phyloP scores from a whole-genome alignment of 2,329 filamentous ascomycete genomes.

The Neopestalotiopsis sp. region DNA sequence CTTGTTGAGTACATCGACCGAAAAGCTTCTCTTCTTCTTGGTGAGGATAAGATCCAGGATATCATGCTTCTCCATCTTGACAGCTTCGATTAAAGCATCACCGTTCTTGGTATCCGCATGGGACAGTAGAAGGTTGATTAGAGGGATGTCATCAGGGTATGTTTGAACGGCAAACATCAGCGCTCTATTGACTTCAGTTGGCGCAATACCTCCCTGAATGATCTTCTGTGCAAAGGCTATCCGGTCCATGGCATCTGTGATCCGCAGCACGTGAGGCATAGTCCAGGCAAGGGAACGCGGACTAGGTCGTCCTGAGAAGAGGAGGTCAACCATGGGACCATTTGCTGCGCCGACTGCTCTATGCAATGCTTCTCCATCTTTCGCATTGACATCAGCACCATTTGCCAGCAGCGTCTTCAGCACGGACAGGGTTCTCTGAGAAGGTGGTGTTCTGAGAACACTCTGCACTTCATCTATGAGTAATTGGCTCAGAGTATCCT shows the following conservation, averaged over 20 bases:
- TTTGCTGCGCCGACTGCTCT: conserved; percentile 54
- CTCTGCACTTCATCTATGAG: conserved; percentile 58
- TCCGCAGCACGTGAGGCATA: conserved; percentile 58
- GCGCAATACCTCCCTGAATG: conserved; percentile 53
- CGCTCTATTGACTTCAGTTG: conserved; percentile 55
- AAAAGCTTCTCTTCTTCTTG: conserved; percentile 40
- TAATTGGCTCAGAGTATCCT: conserved; percentile 49
- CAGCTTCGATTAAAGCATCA: conserved; percentile 51
- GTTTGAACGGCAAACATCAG: conserved; percentile 55
- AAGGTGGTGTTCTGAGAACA: conserved; percentile 43
- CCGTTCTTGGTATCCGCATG: conserved; percentile 58
- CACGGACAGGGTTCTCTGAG: conserved; percentile 47
- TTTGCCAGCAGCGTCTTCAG: conserved; percentile 53
- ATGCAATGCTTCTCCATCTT: conserved; percentile 57
- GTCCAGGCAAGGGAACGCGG: conserved; percentile 52
- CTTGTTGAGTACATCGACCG: conserved; percentile 44
- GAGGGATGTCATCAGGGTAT: conserved; percentile 53
- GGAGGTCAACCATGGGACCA: conserved; percentile 51
- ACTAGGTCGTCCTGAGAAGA: conserved; percentile 49
- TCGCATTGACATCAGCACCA: conserved; percentile 61
- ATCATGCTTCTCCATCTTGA: conserved; percentile 51
- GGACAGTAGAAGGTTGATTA: conserved; percentile 51
- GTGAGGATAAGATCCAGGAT: conserved; percentile 52
- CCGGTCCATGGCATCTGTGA: conserved; percentile 57
- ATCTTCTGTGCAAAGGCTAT: conserved; percentile 56